Evolutionary conservation across 345 rosid species (phyloP), one percentile per base, ranked within the genome.

Genomic region (Acer campestre): DNA sequence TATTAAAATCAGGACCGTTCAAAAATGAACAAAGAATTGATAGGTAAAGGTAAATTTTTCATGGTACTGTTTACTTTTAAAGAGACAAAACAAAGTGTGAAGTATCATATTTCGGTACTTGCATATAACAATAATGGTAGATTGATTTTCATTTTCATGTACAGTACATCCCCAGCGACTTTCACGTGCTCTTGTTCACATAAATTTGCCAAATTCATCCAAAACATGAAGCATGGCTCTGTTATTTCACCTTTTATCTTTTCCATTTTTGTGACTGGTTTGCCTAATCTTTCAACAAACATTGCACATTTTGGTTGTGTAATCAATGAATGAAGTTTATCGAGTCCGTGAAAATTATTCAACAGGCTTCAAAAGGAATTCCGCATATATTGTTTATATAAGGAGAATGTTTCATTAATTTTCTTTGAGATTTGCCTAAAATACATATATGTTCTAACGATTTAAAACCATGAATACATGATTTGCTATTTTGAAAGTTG

Each of bases 151-250:
- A 56, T 59, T n/a, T 59, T 59, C 10, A 23, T 49, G 70, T 65
- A 14, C 55, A 1, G 70, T 51, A 14, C 55, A 6, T 12, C 10
- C 48, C 48, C 70, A n/a, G 42, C 71, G 35, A 35, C 16, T 18
- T 12, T 20, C 71, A 65, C 71, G 31, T 31, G 78, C 71, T 12
- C 10, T 55, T 66, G 71, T 38, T 40, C 63, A 2, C 53, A 51
- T 31, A 66, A 3, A 61, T 35, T 66, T 31, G 65, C 31, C 38
- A 35, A 66, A 66, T 29, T 53, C 35, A 17, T 53, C 46, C 12
- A 49, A 65, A 65, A 65, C 62, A 65, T 49, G 63, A 75, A 65
- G 27, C 69, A 27, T 74, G 77, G 6, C 27, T 46, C 23, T 4
- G 58, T 25, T 1, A 8, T 61, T 16, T 9, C 8, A 35, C 23